Conservation (phyloP, 805 yeast genomes). For the Pichia paraexigua region DNA sequence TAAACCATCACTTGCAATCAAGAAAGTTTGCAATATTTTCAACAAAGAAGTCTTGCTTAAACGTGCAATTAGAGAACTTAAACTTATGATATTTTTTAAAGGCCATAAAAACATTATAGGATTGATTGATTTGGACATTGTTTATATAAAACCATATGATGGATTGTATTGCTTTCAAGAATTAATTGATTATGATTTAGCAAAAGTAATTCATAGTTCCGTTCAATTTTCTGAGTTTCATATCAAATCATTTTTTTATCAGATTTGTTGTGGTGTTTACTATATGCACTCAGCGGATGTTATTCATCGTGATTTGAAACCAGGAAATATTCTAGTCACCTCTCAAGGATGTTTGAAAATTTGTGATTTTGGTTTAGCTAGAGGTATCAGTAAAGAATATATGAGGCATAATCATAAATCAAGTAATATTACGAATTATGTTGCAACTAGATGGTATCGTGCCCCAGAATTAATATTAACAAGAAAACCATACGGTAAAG, state of each 20-base stretch:
- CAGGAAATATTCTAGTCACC: slow-evolving; percentile 78
- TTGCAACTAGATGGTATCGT: slow-evolving; percentile 92
- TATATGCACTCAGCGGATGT: slow-evolving; percentile 90
- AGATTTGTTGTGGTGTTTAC: slow-evolving; percentile 76
- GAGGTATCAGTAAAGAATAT: slow-evolving; percentile 47
- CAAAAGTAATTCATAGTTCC: slow-evolving; percentile 68
- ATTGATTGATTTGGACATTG: slow-evolving; percentile 66
- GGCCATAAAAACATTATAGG: slow-evolving; percentile 82
- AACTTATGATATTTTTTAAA: slow-evolving; percentile 69
- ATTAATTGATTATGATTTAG: slow-evolving; percentile 71
- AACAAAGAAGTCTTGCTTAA: slow-evolving; percentile 57
- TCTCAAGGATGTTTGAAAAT: slow-evolving; percentile 70
- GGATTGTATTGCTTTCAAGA: slow-evolving; percentile 91
- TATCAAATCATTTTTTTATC: slow-evolving; percentile 67
- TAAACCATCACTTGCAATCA: slow-evolving; percentile 54
- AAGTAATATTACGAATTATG: slow-evolving; percentile 66
- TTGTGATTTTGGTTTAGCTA: slow-evolving; percentile 89
- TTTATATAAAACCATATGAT: slow-evolving; percentile 58
- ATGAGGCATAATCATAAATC: slow-evolving; percentile 28
- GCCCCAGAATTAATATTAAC: slow-evolving; percentile 84
- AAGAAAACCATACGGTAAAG: slow-evolving; percentile 49
- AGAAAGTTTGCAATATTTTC: slow-evolving; percentile 69
- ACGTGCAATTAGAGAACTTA: slow-evolving; percentile 78
- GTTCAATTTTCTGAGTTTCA: slow-evolving; percentile 81
- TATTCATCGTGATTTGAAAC: slow-evolving; percentile 87